phyloP scores from a whole-genome alignment of 2,329 filamentous ascomycete species.

The Ophiostoma tasmaniense region DNA sequence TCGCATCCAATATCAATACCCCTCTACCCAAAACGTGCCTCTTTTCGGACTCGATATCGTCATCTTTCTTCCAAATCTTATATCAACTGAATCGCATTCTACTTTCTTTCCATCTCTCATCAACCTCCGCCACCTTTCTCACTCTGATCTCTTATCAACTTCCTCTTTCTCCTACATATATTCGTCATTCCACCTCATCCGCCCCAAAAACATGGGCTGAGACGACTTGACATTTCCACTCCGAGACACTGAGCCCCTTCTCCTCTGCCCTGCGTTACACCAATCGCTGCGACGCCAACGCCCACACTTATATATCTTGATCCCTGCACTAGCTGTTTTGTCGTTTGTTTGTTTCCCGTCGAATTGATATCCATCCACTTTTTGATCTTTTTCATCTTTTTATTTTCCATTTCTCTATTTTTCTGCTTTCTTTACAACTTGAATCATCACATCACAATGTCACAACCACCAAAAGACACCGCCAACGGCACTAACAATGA shows the following conservation, averaged over 20 bases:
- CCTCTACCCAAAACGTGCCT: background rate
- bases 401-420: background rate
- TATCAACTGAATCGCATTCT: no score
- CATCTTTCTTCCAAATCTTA: background rate
- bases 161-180: background rate
- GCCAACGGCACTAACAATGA: slow-evolving; percentile 9
- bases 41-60: background rate
- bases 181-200: background rate
- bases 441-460: slow-evolving; percentile 1
- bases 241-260: slow-evolving; percentile 8
- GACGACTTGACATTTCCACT: background rate
- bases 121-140: background rate
- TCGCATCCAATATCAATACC: background rate
- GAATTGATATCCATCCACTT: background rate
- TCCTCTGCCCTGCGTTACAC: background rate
- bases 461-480: slow-evolving; percentile 8
- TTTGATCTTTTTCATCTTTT: background rate
- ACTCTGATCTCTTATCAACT: background rate
- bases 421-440: background rate
- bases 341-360: slow-evolving; percentile 3
- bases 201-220: background rate
- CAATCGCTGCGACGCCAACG: background rate
- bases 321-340: background rate
- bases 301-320: background rate
- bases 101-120: background rate